Base-by-base conservation (phyloP, 2,329 filamentous ascomycete genomes). In the Cordyceps sp. region DNA sequence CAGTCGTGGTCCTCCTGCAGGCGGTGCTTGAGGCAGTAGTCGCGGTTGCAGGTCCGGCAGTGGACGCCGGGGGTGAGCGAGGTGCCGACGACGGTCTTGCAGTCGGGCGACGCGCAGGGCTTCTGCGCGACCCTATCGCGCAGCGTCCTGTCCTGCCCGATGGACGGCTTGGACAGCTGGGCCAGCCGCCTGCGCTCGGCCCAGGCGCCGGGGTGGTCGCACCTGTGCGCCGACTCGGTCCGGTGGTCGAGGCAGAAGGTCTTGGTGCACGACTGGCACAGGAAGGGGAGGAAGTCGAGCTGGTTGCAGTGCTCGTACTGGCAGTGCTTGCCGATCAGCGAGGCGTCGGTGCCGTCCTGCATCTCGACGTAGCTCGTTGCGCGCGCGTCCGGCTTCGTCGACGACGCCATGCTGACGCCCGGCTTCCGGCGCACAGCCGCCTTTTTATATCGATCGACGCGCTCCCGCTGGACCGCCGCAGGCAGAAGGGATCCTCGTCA, bases 171-270 rank as follows among this genome's bases (percentile, higher is more conserved):
- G 8, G 66, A 53, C 10, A 73, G 59, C 43, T 71, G 60, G 12
- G 68, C 69, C 38, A 59, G 53, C 6, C 72, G 64, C 39, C 59
- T 59, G 17, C 68, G 63, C 46, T 62, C 60, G 13, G 73, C 72
- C 73, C 73, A 78, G 33, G 69, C 72, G 38, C 73, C 73, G 2
- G 57, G 61, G 31, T 70, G 61, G 32, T 58, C 44, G 54, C 73
- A 78, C 48, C 73, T 69, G 59, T 98, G 92, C 0, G 82, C 61
- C 15, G 73, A 70, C 60, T 96, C 88, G 46, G 74, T 78, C 34
- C 88, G 81, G 64, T 98, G 90, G 50, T 96, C 88, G 42, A 93
- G 78, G 54, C 92, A 98, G 61, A 76, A 98, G 13, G 79, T 88
- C 36, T 72, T 69, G 40, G 54, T 69, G 59, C 90, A 98, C 43